These are phyloP conservation scores for Calocera viscosa DNA, from an alignment of 768 basidiomycete genomes.

Conservation along the genomic window DNA sequence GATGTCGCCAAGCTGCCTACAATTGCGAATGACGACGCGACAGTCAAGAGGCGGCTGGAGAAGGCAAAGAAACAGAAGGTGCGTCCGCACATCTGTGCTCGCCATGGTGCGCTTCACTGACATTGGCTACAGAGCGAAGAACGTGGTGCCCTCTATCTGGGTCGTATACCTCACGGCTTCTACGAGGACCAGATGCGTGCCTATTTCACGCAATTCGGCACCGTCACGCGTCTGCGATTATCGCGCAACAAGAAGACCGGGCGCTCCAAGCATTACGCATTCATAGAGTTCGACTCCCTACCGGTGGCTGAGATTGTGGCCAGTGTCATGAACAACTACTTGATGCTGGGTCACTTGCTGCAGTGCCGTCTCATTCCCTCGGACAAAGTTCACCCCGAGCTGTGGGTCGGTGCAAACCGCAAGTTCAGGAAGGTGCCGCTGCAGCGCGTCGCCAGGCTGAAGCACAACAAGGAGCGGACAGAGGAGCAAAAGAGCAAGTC, in stretches of 20 bases:
- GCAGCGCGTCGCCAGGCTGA: slow-evolving; percentile 53
- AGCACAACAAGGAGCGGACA: slow-evolving; percentile 76
- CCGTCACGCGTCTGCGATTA: slow-evolving; percentile 72
- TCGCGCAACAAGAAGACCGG: slow-evolving; percentile 97
- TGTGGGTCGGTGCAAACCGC: slow-evolving; percentile 95
- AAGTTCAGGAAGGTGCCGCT: slow-evolving; percentile 72
- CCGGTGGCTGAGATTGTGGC: slow-evolving; percentile 88
- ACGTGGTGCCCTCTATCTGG: slow-evolving; percentile 75
- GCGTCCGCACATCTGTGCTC: slow-evolving; percentile 22
- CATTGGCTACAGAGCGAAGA: slow-evolving; percentile 39
- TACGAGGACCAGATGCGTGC: slow-evolving; percentile 87
- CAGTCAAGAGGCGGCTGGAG: slow-evolving; percentile 47
- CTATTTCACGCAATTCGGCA: slow-evolving; percentile 92
- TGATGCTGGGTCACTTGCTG: slow-evolving; percentile 87
- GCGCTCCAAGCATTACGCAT: slow-evolving; percentile 90
- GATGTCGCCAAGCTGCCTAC: slow-evolving; percentile 70
- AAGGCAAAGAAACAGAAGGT: slow-evolving; percentile 54
- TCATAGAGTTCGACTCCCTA: slow-evolving; percentile 84
- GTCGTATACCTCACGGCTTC: slow-evolving; percentile 92
- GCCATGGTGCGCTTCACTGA: slow-evolving; percentile 23
- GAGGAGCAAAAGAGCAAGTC: slow-evolving; percentile 53
- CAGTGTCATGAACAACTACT: slow-evolving; percentile 98
- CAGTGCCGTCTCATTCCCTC: slow-evolving; percentile 81
- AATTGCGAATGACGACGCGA: slow-evolving; percentile 74
- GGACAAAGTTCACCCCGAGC: slow-evolving; percentile 78